These are phyloP conservation scores for Chrysophaeum taylorii DNA, from an alignment of 352 stramenopile species.

Conservation along the genomic window DNA sequence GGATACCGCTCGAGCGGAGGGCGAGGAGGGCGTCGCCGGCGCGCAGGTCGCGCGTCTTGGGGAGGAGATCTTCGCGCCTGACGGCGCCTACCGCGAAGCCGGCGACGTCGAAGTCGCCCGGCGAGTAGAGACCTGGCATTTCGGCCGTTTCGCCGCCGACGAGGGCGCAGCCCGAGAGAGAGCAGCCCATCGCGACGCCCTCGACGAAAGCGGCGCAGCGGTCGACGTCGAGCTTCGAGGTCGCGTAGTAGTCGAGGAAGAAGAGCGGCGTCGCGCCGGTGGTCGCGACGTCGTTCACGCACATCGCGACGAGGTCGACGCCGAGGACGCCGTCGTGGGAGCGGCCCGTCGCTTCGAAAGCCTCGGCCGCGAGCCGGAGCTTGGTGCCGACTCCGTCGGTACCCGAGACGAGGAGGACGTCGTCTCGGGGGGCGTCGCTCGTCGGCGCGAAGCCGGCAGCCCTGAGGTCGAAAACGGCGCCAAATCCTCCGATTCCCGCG, in stretches of 20 bases:
- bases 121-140: slow-evolving; percentile 97
- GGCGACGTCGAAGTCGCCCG: slow-evolving; percentile 95
- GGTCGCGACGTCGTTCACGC: slow-evolving; percentile 98
- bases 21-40: slow-evolving; percentile 84
- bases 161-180: slow-evolving; percentile 83
- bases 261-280: slow-evolving; percentile 95
- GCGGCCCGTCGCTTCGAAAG: slow-evolving; percentile 34
- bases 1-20: slow-evolving; percentile 83
- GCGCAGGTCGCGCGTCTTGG: slow-evolving; percentile 44
- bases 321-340: slow-evolving; percentile 70
- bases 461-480: slow-evolving; percentile 91
- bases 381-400: slow-evolving; percentile 98
- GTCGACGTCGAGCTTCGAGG: slow-evolving; percentile 84
- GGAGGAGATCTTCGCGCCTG: slow-evolving; percentile 56
- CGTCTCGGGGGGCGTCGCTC: too few species aligned
- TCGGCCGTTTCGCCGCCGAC: slow-evolving; percentile 94
- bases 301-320: slow-evolving; percentile 98
- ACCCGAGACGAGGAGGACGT: slow-evolving; percentile 92
- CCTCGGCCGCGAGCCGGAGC: slow-evolving; percentile 54
- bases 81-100: slow-evolving; percentile 95
- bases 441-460: slow-evolving; percentile 85
- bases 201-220: slow-evolving; percentile 83
- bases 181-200: slow-evolving; percentile 92
- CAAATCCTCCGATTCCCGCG: slow-evolving; percentile 91
- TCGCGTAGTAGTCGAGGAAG: slow-evolving; percentile 99